A percentile compares a stretch with the other conserved stretches of the same genome.
Evolutionary conservation across 768 basidiomycete genomes (phyloP).

Genomic region (Pleurotus salmoneostramineus): DNA sequence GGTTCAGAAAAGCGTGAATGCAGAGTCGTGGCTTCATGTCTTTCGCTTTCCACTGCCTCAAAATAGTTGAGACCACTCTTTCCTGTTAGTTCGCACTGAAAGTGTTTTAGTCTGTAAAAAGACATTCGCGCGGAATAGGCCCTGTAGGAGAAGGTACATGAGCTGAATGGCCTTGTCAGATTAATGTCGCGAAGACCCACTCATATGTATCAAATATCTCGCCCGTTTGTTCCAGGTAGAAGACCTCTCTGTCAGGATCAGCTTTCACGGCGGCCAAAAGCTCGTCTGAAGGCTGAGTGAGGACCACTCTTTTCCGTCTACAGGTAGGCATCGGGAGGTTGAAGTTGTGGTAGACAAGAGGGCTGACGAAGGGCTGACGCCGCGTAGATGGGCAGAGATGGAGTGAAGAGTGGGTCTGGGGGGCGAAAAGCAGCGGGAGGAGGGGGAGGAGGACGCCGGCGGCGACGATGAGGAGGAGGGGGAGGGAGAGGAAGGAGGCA

Average conservation of each 20-base stretch:
- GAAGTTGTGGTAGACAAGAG: conserved; percentile 14
- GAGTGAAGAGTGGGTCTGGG: conserved; percentile 13
- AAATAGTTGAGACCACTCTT: conserved; percentile 94
- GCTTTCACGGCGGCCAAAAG: conserved; percentile 63
- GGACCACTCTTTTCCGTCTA: conserved; percentile 85
- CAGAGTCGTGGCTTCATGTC: conserved; percentile 82
- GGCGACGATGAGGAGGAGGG: conserved; percentile 16
- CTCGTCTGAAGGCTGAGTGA: conserved; percentile 73
- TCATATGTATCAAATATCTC: conserved; percentile 98
- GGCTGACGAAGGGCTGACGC: conserved; percentile 12
- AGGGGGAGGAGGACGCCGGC: conserved; percentile 32
- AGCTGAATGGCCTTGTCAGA: conserved; percentile 19
- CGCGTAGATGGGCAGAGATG: conserved; percentile 11
- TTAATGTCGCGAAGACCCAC: conserved; percentile 44
- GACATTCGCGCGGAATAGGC: conserved; percentile 90
- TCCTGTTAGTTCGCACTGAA: conserved; percentile 96
- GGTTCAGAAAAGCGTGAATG: conserved; percentile 91
- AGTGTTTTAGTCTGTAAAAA: conserved; percentile 91
- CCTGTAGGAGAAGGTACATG: conserved; percentile 23
- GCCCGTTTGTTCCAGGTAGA: conserved; percentile 90
- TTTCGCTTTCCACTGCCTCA: conserved; percentile 89
- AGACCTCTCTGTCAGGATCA: conserved; percentile 74
- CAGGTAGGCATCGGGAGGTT: conserved; percentile 71
- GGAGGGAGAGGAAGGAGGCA: conserved; percentile 37
- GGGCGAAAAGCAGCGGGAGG: conserved; percentile 19